Base-by-base conservation (phyloP, 768 basidiomycete species). In the Kwoniella sp. region DNA sequence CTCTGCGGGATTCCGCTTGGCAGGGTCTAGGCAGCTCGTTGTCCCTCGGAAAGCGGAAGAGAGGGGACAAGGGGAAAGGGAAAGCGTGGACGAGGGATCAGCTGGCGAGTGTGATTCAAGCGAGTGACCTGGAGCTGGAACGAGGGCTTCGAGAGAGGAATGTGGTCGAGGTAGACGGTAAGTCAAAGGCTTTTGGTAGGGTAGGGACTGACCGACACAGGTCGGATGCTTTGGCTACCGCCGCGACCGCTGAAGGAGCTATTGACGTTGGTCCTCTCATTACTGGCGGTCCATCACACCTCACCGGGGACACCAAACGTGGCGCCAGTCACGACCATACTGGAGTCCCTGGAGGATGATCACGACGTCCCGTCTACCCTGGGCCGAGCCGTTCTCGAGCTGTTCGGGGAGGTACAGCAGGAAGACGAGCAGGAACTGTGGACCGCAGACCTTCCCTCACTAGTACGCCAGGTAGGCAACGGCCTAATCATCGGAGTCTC, bases 401-500 rank as follows among this genome's bases (percentile, higher is more conserved):
- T 92, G 85, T 96, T 93, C 60, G 90, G 89, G n/a, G 28, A 46
- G 5, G 19, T 48, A 8, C 0, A 15, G 3, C 19, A 19, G 14
- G 40, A 29, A 36, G 44, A 46, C 14, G 31, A 27, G 7, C 33
- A 14, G 77, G 77, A 15, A 81, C 88, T 78, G 87, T 79, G 79
- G 90, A 49, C 77, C 79, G 27, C 72, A 76, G 5, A 77, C 44
- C 46, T 50, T 4, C 26, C 32, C 19, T 19, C 77, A 2, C 76
- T 88, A 14, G 80, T 91, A 6, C 81, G 77, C 55, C 85, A 92
- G 67, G 76, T 93, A 14, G 93, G 92, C 0, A 59, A 88, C 44
- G 85, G 85, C 0, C 77, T 92, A 22, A 73, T 98, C 47, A 77
- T 84, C 36, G 76, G 78, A 17, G 73, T 85, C 68, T 81, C 77